Conservation (phyloP, 768 basidiomycete species). For the Mycena galericulata region DNA sequence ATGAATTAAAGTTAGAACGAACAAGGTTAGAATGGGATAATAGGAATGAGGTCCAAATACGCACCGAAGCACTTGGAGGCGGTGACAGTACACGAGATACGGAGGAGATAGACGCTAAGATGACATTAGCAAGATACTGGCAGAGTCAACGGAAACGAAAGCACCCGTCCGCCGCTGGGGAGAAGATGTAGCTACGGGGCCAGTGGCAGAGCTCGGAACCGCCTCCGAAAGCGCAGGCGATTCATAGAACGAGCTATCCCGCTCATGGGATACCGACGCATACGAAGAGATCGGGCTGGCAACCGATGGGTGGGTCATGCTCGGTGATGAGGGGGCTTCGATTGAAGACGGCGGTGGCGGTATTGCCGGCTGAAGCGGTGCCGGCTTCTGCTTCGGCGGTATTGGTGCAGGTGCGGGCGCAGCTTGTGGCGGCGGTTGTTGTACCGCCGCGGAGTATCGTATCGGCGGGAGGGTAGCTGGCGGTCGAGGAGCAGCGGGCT, state of each 20-base stretch:
- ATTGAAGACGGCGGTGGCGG: conserved; percentile 51
- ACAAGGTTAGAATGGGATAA: too few species aligned
- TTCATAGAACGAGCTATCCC: conserved; percentile 75
- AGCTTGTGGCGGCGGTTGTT: conserved; percentile 49
- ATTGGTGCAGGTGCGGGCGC: conserved; percentile 52
- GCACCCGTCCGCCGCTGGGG: conserved; percentile 72
- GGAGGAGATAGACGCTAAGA: too few species aligned
- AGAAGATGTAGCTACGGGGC: conserved; percentile 67
- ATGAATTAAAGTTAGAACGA: too few species aligned
- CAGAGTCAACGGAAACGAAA: conserved; percentile 40
- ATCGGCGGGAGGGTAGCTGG: conserved; percentile 80
- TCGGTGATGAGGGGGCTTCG: conserved; percentile 75
- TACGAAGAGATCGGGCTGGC: conserved; percentile 87
- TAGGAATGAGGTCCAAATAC: too few species aligned
- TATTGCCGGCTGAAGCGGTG: conserved; percentile 44
- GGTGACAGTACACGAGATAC: too few species aligned
- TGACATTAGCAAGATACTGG: too few species aligned
- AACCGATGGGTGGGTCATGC: conserved; percentile 85
- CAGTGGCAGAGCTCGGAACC: conserved; percentile 53
- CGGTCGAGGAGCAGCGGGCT: conserved; percentile 68
- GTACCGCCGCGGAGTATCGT: conserved; percentile 75
- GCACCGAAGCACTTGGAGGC: too few species aligned
- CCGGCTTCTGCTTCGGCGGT: conserved; percentile 39
- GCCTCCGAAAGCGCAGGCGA: conserved; percentile 84
- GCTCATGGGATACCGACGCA: conserved; percentile 74